Evolutionary conservation across 352 stramenopile species (phyloP), one percentile per base, ranked within the genome.

Genomic region (Globisporangium parvum): DNA sequence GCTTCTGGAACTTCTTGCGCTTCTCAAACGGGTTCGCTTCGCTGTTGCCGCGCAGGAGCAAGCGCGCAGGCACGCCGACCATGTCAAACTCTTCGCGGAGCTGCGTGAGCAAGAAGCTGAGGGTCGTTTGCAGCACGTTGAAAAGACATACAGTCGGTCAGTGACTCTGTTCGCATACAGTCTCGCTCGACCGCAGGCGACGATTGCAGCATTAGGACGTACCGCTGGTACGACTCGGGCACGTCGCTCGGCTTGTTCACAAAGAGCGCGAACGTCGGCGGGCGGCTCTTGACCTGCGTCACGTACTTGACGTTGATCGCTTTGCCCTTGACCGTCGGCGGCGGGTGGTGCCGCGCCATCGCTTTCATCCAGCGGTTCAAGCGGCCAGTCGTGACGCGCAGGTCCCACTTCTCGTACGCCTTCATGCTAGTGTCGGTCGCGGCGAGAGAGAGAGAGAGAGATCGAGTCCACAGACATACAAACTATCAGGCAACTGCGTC

Each of bases 291-390:
- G 49, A 93, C 78, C 60, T 93, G 84, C 33, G 84, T 92, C 52
- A 83, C 76, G 75, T 93, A 93, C 69, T 93, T 93, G 73, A 93
- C 65, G 62, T 93, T 93, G 37, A 92, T 63, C 51, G 77, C 73
- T 71, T 93, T 93, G 67, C 84, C 84, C 57, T 88, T 89, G 57
- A 91, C 62, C 4, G 77, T 88, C 60, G 84, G 84, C 44, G 84
- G 81, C 46, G 81, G 81, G 66, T 93, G 84, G 63, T 93, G 84
- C 23, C 81, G 77, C 33, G 73, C 74, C 80, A 93, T 93, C 35
- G 84, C 79, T 58, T 89, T 85, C 39, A 93, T 76, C 83, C 83
- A 93, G 21, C 83, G 80, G 60, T 93, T 93, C 21, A 93, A 51
- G 3, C 76, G 70, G 12, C 80, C 80, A 4, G 83, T 93, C 14